Evolutionary conservation across 1,139 yeast species (phyloP).

Genomic region (Pichia sp.): DNA sequence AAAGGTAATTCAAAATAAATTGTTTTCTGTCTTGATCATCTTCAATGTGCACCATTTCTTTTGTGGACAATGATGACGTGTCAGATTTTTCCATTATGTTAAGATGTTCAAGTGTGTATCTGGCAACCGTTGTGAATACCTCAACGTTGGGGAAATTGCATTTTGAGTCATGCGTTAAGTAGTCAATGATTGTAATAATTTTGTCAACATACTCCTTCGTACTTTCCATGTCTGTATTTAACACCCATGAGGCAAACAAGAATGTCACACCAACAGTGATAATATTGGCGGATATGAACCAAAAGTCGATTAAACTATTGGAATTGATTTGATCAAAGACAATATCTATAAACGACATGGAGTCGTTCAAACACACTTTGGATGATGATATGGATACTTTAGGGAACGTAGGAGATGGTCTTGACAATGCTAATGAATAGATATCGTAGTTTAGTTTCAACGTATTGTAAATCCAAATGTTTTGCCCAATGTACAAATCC

Average conservation of each 20-base stretch:
- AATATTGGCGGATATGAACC: constrained; percentile 6
- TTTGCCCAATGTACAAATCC: constrained; percentile 1
- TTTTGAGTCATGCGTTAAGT: neutral
- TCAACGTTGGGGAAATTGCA: constrained; percentile 1
- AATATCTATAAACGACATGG: constrained; percentile 4
- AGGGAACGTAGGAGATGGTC: constrained; percentile 6
- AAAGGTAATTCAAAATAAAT: neutral
- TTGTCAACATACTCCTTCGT: constrained; percentile 1
- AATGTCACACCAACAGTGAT: constrained; percentile 4
- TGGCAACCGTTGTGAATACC: neutral
- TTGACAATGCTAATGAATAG: neutral
- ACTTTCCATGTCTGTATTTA: neutral
- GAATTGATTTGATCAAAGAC: neutral
- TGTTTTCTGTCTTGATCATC: constrained; percentile 2
- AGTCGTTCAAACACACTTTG: constrained; percentile 6
- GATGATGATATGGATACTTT: constrained; percentile 1
- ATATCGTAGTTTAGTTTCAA: constrained; percentile 1
- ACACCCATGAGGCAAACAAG: constrained; percentile 4
- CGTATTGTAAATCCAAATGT: neutral
- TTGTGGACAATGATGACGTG: neutral
- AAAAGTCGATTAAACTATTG: constrained; percentile 1
- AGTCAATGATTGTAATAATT: neutral
- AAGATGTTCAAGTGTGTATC: constrained; percentile 1
- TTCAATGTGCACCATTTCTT: neutral
- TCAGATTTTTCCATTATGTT: neutral